phyloP scores from a whole-genome alignment of 192 early-diverging fungal genomes.

The Kappamyces sp. region DNA sequence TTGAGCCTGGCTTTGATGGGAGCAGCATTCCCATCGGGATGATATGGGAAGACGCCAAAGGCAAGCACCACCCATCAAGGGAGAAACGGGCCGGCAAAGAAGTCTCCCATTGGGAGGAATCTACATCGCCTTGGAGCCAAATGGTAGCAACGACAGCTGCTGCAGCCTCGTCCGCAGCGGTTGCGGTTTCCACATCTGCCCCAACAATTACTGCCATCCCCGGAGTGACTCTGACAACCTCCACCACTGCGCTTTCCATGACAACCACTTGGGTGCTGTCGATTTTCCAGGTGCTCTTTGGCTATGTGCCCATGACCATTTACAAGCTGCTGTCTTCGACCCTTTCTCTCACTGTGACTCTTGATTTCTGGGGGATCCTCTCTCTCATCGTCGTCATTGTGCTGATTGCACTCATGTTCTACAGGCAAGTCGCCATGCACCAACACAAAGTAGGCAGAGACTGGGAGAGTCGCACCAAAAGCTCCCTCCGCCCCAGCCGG shows the following conservation, averaged over 20 bases:
- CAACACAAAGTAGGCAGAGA: constrained; percentile 49
- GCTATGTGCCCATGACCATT: constrained; percentile 5
- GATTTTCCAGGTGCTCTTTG: constrained; percentile 1
- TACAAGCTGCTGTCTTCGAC: constrained; percentile 16
- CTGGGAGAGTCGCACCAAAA: constrained; percentile 58
- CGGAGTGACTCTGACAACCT: too few species aligned
- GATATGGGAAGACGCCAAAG: too few species aligned
- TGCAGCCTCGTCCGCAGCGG: too few species aligned
- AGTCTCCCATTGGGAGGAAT: too few species aligned
- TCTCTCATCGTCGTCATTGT: constrained; percentile 8
- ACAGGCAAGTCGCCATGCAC: constrained; percentile 42
- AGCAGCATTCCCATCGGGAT: too few species aligned
- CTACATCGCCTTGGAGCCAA: too few species aligned
- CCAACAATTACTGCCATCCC: too few species aligned
- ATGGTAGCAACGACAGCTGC: too few species aligned
- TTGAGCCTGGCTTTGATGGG: too few species aligned
- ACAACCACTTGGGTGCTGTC: background rate
- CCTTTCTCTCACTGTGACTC: constrained; percentile 32
- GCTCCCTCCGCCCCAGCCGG: constrained; percentile 32
- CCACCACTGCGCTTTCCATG: background rate
- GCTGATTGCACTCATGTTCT: constrained; percentile 38
- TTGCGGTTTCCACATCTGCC: too few species aligned
- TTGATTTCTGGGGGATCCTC: constrained; percentile 32
- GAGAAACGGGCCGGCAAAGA: too few species aligned
- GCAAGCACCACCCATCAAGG: too few species aligned